These are phyloP conservation scores for Pulicaria dysenterica DNA, from an alignment of 129 eudicot genomes.

Conservation along the genomic window DNA sequence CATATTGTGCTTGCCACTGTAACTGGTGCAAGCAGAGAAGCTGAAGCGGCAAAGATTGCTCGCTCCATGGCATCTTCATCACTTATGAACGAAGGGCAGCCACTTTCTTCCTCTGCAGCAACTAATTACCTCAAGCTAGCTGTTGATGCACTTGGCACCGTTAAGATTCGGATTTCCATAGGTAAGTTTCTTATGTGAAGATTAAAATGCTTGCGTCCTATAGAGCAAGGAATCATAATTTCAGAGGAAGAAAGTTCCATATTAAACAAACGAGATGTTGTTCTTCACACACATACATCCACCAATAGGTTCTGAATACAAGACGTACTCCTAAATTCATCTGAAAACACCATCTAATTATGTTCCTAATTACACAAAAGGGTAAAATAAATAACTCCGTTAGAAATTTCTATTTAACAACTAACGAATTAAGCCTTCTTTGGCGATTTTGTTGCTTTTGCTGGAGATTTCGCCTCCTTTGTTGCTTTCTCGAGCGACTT, in stretches of 20 bases:
- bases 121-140: no score
- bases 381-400: background rate
- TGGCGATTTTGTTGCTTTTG: constrained; percentile 52
- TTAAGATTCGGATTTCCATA: no score
- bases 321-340: background rate
- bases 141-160: no score
- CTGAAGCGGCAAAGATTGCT: constrained; percentile 90
- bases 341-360: background rate
- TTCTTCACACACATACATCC: background rate
- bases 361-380: constrained; percentile 4
- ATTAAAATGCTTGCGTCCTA: no score
- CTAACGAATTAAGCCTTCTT: constrained; percentile 37
- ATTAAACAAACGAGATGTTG: constrained; percentile 10
- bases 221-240: background rate
- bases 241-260: constrained; percentile 49
- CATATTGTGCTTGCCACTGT: constrained; percentile 62
- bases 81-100: no score
- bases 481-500: constrained; percentile 48
- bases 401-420: no score
- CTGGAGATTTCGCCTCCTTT: constrained; percentile 49
- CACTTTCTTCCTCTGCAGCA: no score
- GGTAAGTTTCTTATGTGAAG: no score
- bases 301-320: background rate
- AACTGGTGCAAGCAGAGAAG: constrained; percentile 73
- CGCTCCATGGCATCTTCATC: constrained; percentile 90